Conservation (phyloP, 345 rosid genomes). For the Ceriops decandra region DNA sequence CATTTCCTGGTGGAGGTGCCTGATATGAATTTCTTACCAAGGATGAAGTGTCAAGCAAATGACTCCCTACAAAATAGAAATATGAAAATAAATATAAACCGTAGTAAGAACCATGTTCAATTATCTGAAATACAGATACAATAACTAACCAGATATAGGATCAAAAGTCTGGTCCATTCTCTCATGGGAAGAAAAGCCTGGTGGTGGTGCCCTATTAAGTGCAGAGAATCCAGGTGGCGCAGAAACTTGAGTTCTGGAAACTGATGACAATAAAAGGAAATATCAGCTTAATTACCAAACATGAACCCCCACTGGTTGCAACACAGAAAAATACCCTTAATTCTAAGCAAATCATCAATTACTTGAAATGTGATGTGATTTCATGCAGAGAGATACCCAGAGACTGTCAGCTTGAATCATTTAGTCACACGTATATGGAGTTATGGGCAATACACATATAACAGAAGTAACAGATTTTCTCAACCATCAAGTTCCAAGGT, state of each 20-base stretch:
- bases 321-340: not conserved
- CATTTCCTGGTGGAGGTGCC: slow-evolving; percentile 38
- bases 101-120: not conserved
- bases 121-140: not conserved
- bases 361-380: not conserved
- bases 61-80: slow-evolving; percentile 44
- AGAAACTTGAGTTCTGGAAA: slow-evolving; percentile 62
- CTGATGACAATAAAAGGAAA: slow-evolving; percentile 13
- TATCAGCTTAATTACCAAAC: not conserved
- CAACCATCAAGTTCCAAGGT: no score
- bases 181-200: slow-evolving; percentile 77
- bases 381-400: not conserved
- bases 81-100: not conserved
- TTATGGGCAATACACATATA: no score
- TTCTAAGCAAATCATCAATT: slow-evolving; percentile 4
- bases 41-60: slow-evolving; percentile 45
- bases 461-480: no score
- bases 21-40: slow-evolving; percentile 49
- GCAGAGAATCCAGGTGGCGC: slow-evolving; percentile 89
- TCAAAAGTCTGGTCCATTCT: slow-evolving; percentile 52
- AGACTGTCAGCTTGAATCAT: no score
- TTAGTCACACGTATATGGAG: no score
- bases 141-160: slow-evolving; percentile 43
- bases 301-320: not conserved
- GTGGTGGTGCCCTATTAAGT: slow-evolving; percentile 81